Evolutionary conservation across 306 rosid genomes (phyloP).

Genomic region (Vigna mungo): DNA sequence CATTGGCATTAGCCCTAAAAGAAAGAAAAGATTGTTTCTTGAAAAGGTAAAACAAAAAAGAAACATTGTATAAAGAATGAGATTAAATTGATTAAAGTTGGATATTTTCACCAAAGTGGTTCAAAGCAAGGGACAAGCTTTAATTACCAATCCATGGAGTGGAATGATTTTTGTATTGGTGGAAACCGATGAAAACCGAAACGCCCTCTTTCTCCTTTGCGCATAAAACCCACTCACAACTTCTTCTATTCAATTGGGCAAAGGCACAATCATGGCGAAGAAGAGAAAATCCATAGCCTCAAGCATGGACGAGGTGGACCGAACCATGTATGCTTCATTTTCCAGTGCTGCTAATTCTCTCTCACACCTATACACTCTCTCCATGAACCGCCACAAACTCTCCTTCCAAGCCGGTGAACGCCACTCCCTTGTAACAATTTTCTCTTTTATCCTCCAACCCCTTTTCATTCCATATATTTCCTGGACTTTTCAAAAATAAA

Average conservation of each 20-base stretch:
- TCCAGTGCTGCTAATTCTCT: slow-evolving; percentile 62
- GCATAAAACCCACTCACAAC: not conserved
- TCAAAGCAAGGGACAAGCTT: too few species aligned
- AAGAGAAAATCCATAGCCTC: slow-evolving; percentile 64
- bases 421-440: slow-evolving; percentile 51
- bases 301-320: slow-evolving; percentile 64
- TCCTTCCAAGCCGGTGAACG: slow-evolving; percentile 69
- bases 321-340: slow-evolving; percentile 60
- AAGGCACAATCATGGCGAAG: slow-evolving; percentile 46
- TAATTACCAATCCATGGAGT: too few species aligned
- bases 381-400: slow-evolving; percentile 60
- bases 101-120: not conserved
- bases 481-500: not conserved
- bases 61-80: not conserved
- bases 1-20: not conserved
- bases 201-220: slow-evolving; percentile 1
- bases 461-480: not conserved
- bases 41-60: not conserved
- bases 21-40: not conserved
- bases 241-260: not conserved
- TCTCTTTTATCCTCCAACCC: not conserved
- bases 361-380: slow-evolving; percentile 59
- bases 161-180: not conserved
- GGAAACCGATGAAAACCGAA: not conserved
- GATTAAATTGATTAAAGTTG: not conserved